Evolutionary conservation across 2,329 filamentous ascomycete genomes (phyloP), one percentile per base, ranked within the genome.

Genomic region (Tolypocladium sp.): DNA sequence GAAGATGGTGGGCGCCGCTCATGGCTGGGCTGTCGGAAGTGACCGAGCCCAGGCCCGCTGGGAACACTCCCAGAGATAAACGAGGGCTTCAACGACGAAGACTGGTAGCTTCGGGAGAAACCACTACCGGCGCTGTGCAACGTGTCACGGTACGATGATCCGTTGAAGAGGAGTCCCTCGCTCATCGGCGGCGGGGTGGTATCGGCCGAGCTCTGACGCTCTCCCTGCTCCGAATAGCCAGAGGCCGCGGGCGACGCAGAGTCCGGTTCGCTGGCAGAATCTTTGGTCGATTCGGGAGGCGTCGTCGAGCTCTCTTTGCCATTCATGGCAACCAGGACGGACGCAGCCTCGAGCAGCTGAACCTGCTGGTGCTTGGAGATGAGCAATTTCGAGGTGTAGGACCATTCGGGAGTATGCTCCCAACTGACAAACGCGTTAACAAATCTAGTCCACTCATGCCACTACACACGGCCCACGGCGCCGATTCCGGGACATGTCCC

Each of bases 361-460:
- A 99, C 94, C 79, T 99, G 94, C 77, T 99, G 94, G 75, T 99
- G 94, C 82, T 99, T 99, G 68, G 93, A 97, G 68, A 99, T 97
- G 72, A 97, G 87, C 71, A 97, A 82, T 78, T 97, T 97, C 67
- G 94, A 97, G 59, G 94, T 99, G 73, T 89, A 88, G 57, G 92
- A 90, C 94, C 94, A 99, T 79, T 96, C 91, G 66, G 94, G 93
- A 74, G 95, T 96, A 77, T 99, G 94, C 79, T 99, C 94, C 94
- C 94, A 99, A 83, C 93, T 99, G 85, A 51, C 57, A 59, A 57
- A 55, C 51, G 56, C 33, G 53, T 62, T 60, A 61, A 58, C 42
- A 44, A 49, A 27, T 35, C 25, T 9, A 40, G 27, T 51, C 41
- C 33, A 41, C 30, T 22, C 40, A 51, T 17, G 27, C 27, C 57